Evolutionary conservation across 2,329 filamentous ascomycete species (phyloP).

Genomic region (Penicillium janthinellum): DNA sequence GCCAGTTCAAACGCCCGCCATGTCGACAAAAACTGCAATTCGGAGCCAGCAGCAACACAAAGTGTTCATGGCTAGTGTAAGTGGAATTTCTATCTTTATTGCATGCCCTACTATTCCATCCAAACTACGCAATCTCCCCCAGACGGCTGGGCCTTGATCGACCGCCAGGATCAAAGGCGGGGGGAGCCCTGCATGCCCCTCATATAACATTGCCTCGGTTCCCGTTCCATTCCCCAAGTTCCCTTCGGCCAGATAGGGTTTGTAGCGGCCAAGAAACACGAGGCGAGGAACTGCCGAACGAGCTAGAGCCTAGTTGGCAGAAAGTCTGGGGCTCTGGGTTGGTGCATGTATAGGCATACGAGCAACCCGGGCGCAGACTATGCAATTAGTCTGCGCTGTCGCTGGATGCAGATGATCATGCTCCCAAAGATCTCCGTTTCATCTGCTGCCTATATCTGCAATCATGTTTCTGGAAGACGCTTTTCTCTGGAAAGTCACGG

Average conservation of each 20-base stretch:
- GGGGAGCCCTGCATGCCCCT: constrained; percentile 13
- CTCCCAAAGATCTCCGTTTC: not conserved
- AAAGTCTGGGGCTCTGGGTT: not conserved
- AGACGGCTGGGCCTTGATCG: constrained; percentile 3
- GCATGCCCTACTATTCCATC: not conserved
- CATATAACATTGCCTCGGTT: constrained; percentile 1
- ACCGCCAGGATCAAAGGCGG: constrained; percentile 9
- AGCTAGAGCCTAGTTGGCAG: not conserved
- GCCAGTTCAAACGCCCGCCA: constrained; percentile 12
- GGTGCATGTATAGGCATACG: not conserved
- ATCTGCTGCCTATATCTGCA: not conserved
- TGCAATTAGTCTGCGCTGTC: not conserved
- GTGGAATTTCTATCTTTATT: constrained; percentile 9
- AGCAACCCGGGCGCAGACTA: not conserved
- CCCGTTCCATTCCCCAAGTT: not conserved
- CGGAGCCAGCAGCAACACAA: constrained; percentile 26
- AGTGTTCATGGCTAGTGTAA: constrained; percentile 29
- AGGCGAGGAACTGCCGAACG: not conserved
- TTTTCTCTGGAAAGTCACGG: not conserved
- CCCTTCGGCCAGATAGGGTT: not conserved
- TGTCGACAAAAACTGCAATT: constrained; percentile 25
- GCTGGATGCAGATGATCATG: not conserved
- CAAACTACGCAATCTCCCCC: not conserved
- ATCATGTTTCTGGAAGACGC: not conserved
- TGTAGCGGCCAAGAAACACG: not conserved